phyloP scores from a whole-genome alignment of 2,329 filamentous ascomycete genomes.

The Hymenoscyphus occultus region DNA sequence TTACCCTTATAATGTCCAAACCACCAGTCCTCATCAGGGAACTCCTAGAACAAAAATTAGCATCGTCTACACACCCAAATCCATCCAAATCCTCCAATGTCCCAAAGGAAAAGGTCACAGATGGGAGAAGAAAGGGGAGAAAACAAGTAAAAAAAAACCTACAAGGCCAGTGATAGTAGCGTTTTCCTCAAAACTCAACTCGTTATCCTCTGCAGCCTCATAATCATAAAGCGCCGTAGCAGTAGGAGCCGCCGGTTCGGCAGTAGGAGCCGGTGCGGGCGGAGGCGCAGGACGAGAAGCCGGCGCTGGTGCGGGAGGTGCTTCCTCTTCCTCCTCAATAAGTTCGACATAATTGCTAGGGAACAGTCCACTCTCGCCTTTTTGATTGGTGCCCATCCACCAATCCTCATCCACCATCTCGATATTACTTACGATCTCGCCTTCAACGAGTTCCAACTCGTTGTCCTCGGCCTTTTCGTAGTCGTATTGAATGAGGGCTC shows the following conservation, averaged over 20 bases:
- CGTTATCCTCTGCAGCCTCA: slow-evolving; percentile 93
- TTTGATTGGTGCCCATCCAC: slow-evolving; percentile 92
- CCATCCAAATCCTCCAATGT: background rate
- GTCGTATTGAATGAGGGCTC: slow-evolving; percentile 84
- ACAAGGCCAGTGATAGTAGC: slow-evolving; percentile 77
- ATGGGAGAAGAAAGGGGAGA: background rate
- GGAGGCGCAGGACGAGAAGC: slow-evolving; percentile 33
- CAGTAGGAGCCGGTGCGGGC: slow-evolving; percentile 41
- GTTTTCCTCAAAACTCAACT: slow-evolving; percentile 81
- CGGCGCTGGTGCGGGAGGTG: slow-evolving; percentile 27
- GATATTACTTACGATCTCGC: slow-evolving; percentile 84
- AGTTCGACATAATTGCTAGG: slow-evolving; percentile 96
- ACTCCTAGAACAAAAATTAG: slow-evolving; percentile 59
- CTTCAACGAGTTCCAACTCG: slow-evolving; percentile 86
- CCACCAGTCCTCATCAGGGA: slow-evolving; percentile 99
- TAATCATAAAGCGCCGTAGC: slow-evolving; percentile 93
- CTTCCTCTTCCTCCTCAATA: slow-evolving; percentile 49
- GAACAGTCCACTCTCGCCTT: slow-evolving; percentile 85
- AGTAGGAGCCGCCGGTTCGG: slow-evolving; percentile 50
- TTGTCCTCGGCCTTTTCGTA: slow-evolving; percentile 98
- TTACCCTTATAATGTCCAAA: slow-evolving; percentile 79
- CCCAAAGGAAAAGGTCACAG: background rate
- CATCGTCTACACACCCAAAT: background rate
- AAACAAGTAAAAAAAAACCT: slow-evolving; percentile 40
- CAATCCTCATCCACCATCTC: slow-evolving; percentile 98